Evolutionary conservation across 768 basidiomycete species (phyloP).

Genomic region (Trametes sanguinea): DNA sequence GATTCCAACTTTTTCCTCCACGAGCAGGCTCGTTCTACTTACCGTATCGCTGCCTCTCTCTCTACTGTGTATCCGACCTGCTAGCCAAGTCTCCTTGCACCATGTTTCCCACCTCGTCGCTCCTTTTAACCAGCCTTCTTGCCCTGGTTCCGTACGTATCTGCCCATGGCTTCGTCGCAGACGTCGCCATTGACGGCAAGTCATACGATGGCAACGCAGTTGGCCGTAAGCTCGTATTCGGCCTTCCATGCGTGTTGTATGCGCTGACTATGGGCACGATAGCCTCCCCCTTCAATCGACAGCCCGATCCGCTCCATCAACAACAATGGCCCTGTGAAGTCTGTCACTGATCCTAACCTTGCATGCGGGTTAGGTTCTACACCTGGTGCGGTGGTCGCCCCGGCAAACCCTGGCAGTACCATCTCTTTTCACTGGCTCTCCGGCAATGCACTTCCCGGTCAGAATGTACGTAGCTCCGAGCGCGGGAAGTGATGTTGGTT

Average conservation of each 20-base stretch:
- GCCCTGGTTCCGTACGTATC: constrained; percentile 30
- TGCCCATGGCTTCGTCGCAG: constrained; percentile 46
- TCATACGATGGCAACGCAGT: constrained; percentile 43
- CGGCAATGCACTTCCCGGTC: constrained; percentile 34
- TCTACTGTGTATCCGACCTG: not conserved
- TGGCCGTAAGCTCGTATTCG: constrained; percentile 36
- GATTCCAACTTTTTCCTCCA: not conserved
- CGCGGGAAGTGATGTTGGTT: not conserved
- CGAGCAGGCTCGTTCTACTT: constrained; percentile 9
- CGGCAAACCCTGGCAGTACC: constrained; percentile 56
- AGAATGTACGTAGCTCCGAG: not conserved
- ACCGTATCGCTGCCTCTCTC: not conserved
- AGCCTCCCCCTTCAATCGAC: not conserved
- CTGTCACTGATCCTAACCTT: constrained; percentile 49
- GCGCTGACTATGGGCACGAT: not conserved
- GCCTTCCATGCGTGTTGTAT: constrained; percentile 13
- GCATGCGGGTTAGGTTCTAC: constrained; percentile 59
- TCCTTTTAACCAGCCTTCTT: constrained; percentile 17
- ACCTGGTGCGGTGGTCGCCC: constrained; percentile 46
- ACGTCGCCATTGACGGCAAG: constrained; percentile 45
- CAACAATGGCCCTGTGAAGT: constrained; percentile 47
- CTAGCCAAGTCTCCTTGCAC: not conserved
- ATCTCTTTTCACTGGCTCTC: constrained; percentile 56
- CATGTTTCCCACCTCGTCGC: not conserved
- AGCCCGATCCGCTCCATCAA: constrained; percentile 43